Percentiles rank a stretch among this genome's conserved stretches.
Evolutionary conservation across 306 rosid species (phyloP).

Genomic region (Begonia fuchsioides): DNA sequence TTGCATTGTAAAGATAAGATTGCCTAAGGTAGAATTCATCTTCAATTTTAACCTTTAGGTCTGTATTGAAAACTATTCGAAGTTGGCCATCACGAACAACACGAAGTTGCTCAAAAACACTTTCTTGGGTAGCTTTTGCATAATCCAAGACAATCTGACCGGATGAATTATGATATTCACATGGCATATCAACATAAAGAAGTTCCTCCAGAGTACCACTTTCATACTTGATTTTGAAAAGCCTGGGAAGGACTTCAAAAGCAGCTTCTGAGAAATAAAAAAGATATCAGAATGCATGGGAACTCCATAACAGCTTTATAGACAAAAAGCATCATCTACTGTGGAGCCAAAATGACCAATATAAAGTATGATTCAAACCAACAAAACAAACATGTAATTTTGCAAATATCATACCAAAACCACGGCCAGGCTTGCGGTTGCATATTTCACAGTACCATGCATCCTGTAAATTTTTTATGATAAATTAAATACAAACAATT

Average conservation of each 20-base stretch:
- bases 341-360: not conserved
- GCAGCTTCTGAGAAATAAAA: conserved; percentile 67
- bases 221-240: conserved; percentile 88
- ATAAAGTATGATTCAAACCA: not conserved
- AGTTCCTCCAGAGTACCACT: conserved; percentile 99
- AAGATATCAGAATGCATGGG: conserved; percentile 10
- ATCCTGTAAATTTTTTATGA: conserved; percentile 49
- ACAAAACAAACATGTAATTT: too few species aligned
- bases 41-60: conserved; percentile 51
- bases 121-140: conserved; percentile 96
- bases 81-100: conserved; percentile 99
- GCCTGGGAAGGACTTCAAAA: conserved; percentile 93
- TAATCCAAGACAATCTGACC: conserved; percentile 95
- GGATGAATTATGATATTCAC: conserved; percentile 84
- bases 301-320: conserved; percentile 3
- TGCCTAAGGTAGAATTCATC: not conserved
- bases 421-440: conserved; percentile 96
- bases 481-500: too few species aligned
- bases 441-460: conserved; percentile 98
- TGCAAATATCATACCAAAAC: conserved; percentile 50
- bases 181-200: conserved; percentile 95
- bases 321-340: conserved; percentile 6
- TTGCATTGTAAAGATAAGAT: not conserved
- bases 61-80: conserved; percentile 84
- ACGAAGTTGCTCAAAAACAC: conserved; percentile 97